Base-by-base conservation (phyloP, 257 asterid species). In the Phtheirospermum japonicum region DNA sequence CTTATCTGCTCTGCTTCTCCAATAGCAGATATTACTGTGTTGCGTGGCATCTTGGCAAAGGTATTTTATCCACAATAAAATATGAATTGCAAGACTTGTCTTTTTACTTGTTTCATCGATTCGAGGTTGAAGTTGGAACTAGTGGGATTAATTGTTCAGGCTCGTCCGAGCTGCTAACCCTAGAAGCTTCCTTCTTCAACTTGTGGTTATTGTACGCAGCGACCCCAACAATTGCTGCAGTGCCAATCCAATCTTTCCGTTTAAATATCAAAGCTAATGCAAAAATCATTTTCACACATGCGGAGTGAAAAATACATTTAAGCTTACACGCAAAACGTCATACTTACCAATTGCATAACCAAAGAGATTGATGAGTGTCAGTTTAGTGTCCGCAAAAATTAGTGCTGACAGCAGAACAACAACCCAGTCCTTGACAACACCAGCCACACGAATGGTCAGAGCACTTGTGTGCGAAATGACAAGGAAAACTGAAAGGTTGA, bases 371-470 rank as follows among this genome's bases (percentile, higher is more conserved):
- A 93, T 89, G 45, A 83, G 71, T 16, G 97, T 87, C 62, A 93
- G 80, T 68, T 84, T 93, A 0, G 96, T 75, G 77, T 93, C 99
- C 6, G 97, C 97, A 71, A 89, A 93, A 64, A 93, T 82, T 71
- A 89, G 75, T 10, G 99, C 99, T 7, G 99, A 93, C 48, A 93
- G 73, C 36, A 93, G 79, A 67, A 93, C 97, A 12, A 93, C 97
- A 67, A 89, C 96, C 99, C 99, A 93, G 71, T 93, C 99, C 80
- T 93, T 93, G 71, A 93, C 97, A 26, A 93, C 99, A 51, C 99
- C 99, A 67, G 99, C 99, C 64, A 93, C 96, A 54, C 99, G 99
- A 61, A 93, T 93, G 57, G 99, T 93, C 78, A 93, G 81, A 65
- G 99, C 99, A 82, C 99, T 93, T 17, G 97, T 93, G 58, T 87